Evolutionary conservation across 352 stramenopile species (phyloP).

Genomic region (Globisporangium cederbergense): DNA sequence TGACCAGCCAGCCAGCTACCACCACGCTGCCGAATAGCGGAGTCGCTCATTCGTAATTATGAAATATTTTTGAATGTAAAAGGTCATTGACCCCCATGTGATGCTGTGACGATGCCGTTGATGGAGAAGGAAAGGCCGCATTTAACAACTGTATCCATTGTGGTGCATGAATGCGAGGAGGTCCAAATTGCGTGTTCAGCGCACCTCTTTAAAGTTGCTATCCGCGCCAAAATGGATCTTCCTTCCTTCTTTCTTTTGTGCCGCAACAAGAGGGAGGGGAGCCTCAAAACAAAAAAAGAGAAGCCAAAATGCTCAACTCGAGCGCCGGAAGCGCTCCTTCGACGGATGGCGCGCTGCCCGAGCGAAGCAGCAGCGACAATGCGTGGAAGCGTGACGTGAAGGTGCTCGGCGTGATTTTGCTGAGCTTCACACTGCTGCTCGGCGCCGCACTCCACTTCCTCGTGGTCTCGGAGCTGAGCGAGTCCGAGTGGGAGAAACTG

Average conservation of each 20-base stretch:
- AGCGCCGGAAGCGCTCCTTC: not conserved
- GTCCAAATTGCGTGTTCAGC: slow-evolving; percentile 2
- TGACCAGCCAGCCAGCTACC: not conserved
- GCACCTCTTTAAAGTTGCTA: not conserved
- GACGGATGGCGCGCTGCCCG: not conserved
- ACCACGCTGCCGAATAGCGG: not conserved
- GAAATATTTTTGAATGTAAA: slow-evolving; percentile 8
- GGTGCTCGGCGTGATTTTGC: slow-evolving; percentile 41
- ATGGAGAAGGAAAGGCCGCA: too few species aligned
- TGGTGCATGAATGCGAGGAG: not conserved
- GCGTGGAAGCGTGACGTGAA: slow-evolving; percentile 55
- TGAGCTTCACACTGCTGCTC: slow-evolving; percentile 32
- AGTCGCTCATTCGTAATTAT: slow-evolving; percentile 5
- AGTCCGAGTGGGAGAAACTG: slow-evolving; percentile 49
- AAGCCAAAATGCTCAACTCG: slow-evolving; percentile 14
- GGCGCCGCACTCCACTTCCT: slow-evolving; percentile 44
- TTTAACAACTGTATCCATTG: too few species aligned
- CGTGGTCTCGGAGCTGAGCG: slow-evolving; percentile 48
- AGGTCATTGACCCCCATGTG: not conserved
- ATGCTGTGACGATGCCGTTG: too few species aligned
- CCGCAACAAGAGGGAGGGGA: not conserved
- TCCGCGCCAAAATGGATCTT: not conserved
- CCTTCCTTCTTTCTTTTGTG: not conserved
- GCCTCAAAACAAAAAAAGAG: not conserved
- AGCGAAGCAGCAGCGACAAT: not conserved